phyloP scores from a whole-genome alignment of 108 stramenopile species.

The Nitzschia sp. region DNA sequence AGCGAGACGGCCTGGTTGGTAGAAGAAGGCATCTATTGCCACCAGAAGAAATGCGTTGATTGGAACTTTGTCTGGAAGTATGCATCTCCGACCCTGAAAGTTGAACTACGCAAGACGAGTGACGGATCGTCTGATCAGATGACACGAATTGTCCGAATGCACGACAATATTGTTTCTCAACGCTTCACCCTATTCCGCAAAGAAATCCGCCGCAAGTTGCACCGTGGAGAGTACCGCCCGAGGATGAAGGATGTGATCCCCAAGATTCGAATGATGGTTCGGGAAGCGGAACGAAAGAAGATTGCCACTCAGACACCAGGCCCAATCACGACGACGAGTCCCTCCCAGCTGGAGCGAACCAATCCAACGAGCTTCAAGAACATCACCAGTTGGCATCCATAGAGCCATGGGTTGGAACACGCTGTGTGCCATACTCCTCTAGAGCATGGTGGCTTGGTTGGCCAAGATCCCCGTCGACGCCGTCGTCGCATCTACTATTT shows the following conservation, averaged over 20 bases:
- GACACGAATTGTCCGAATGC: constrained; percentile 13
- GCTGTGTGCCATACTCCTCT: no score
- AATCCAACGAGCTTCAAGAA: no score
- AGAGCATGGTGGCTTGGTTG: no score
- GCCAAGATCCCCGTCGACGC: no score
- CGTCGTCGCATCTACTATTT: no score
- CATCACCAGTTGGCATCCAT: no score
- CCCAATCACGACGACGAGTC: no score
- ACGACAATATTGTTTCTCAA: constrained; percentile 4
- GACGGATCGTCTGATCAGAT: neutral
- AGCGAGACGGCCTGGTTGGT: constrained; percentile 35
- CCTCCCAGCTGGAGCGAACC: no score
- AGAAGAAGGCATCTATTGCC: constrained; percentile 28
- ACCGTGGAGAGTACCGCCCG: neutral
- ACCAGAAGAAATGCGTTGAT: neutral
- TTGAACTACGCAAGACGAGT: constrained; percentile 9
- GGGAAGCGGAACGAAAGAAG: no score
- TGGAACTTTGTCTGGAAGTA: constrained; percentile 35
- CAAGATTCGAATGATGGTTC: neutral
- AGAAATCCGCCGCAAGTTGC: constrained; percentile 22
- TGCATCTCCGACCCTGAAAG: constrained; percentile 23
- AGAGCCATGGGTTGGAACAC: no score
- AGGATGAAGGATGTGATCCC: constrained; percentile 23
- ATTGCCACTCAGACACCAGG: no score
- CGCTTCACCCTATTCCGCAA: constrained; percentile 19